phyloP scores from a whole-genome alignment of 768 basidiomycete species.

The Candolleomyces aberdarensis region DNA sequence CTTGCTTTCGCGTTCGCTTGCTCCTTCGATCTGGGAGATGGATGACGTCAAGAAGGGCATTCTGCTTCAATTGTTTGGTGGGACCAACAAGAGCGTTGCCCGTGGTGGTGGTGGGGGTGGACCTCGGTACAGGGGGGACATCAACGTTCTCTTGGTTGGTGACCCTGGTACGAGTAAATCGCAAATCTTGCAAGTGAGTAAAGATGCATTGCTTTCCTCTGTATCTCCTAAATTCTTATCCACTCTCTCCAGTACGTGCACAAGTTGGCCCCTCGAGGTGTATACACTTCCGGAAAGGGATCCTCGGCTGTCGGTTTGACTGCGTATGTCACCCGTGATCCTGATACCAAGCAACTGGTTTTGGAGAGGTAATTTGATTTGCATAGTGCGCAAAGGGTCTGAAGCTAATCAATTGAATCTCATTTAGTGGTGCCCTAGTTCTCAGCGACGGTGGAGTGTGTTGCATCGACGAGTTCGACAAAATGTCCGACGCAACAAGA shows the following conservation, averaged over 20 bases:
- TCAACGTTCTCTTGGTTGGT: slow-evolving; percentile 95
- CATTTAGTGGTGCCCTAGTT: slow-evolving; percentile 81
- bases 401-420: not conserved
- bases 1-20: slow-evolving; percentile 76
- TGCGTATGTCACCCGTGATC: slow-evolving; percentile 96
- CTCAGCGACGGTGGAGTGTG: slow-evolving; percentile 96
- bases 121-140: slow-evolving; percentile 95
- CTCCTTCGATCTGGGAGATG: slow-evolving; percentile 97
- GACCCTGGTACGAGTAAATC: slow-evolving; percentile 97
- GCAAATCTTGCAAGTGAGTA: slow-evolving; percentile 82
- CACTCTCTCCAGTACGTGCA: slow-evolving; percentile 78
- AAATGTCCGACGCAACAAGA: slow-evolving; percentile 97
- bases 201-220: not conserved
- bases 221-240: not conserved
- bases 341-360: slow-evolving; percentile 97
- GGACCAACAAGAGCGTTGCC: slow-evolving; percentile 94
- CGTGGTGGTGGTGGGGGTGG: slow-evolving; percentile 94
- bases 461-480: slow-evolving; percentile 99
- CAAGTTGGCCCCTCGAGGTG: slow-evolving; percentile 96
- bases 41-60: slow-evolving; percentile 99
- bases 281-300: slow-evolving; percentile 97
- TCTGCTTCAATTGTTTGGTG: slow-evolving; percentile 92
- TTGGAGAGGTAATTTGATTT: slow-evolving; percentile 72
- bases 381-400: no score
- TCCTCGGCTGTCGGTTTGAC: slow-evolving; percentile 98